Evolutionary conservation across 1,139 yeast species (phyloP).

Genomic region (Blastobotrys serpentis): DNA sequence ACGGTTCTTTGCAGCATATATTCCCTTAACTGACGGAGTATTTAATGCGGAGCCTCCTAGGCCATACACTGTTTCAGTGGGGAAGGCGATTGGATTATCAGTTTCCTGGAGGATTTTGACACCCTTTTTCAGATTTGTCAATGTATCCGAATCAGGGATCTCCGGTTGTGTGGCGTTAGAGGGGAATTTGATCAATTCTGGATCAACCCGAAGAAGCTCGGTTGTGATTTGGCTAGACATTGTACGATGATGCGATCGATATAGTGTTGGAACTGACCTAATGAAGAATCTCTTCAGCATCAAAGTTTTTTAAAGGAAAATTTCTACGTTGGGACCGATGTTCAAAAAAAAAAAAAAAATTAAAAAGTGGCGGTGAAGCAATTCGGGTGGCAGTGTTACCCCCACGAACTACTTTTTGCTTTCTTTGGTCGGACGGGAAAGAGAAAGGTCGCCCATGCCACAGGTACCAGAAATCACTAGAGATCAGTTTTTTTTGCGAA

Average conservation of each 20-base stretch:
- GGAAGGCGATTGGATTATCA: slow-evolving; percentile 76
- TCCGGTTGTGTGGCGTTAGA: slow-evolving; percentile 37
- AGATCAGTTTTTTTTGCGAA: too few relatives aligned
- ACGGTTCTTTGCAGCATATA: slow-evolving; percentile 83
- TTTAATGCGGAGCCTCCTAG: slow-evolving; percentile 83
- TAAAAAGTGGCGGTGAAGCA: background rate
- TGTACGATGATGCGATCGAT: background rate
- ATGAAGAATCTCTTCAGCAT: background rate
- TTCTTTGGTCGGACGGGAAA: too few relatives aligned
- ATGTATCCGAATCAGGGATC: slow-evolving; percentile 53
- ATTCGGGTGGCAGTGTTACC: background rate
- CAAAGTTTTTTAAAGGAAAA: background rate
- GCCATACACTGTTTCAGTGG: slow-evolving; percentile 97
- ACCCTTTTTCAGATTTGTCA: slow-evolving; percentile 53
- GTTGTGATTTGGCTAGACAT: slow-evolving; percentile 26
- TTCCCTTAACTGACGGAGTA: slow-evolving; percentile 70
- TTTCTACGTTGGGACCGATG: background rate
- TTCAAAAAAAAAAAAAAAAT: too few relatives aligned
- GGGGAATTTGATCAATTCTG: slow-evolving; percentile 34
- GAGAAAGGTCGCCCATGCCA: too few relatives aligned
- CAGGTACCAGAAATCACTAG: too few relatives aligned
- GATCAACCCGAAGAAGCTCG: slow-evolving; percentile 36
- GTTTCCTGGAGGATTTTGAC: slow-evolving; percentile 54
- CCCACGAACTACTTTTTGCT: background rate
- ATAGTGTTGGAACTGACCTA: background rate